These are phyloP conservation scores for Bothriochloa decipiens DNA, from an alignment of 176 grass and related monocot genomes.

Conservation along the genomic window DNA sequence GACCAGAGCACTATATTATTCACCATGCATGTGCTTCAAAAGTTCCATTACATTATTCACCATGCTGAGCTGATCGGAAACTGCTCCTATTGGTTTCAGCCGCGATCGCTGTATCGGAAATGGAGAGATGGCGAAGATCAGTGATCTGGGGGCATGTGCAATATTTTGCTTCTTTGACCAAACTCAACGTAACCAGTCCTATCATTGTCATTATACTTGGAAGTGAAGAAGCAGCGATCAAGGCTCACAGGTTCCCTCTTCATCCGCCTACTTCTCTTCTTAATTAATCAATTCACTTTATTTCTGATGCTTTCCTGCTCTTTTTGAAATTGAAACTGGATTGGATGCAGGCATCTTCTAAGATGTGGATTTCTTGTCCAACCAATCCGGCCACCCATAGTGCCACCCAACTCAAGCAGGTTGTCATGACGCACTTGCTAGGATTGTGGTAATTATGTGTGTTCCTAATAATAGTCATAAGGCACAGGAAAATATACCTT, in stretches of 20 bases:
- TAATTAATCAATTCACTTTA: not conserved
- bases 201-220: conserved; percentile 81
- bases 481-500: too few species aligned
- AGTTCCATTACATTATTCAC: not conserved
- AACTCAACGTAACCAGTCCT: conserved; percentile 62
- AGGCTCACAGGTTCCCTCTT: conserved; percentile 68
- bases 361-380: conserved; percentile 82
- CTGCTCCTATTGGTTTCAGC: conserved; percentile 56
- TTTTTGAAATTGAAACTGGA: not conserved
- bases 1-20: not conserved
- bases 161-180: conserved; percentile 72
- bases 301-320: not conserved
- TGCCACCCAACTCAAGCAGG: conserved; percentile 79
- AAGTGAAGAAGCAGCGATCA: conserved; percentile 66
- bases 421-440: not conserved
- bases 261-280: not conserved
- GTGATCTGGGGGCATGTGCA: conserved; percentile 62
- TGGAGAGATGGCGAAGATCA: conserved; percentile 72
- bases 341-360: conserved; percentile 62
- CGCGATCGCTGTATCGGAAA: conserved; percentile 57
- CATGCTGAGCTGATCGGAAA: not conserved
- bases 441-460: not conserved
- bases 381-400: conserved; percentile 80
- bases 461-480: not conserved
- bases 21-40: not conserved